Percentiles rank a stretch among this genome's conserved stretches.
These are phyloP conservation scores for Glycine latifolia DNA, from an alignment of 306 rosid genomes.

Conservation along the genomic window DNA sequence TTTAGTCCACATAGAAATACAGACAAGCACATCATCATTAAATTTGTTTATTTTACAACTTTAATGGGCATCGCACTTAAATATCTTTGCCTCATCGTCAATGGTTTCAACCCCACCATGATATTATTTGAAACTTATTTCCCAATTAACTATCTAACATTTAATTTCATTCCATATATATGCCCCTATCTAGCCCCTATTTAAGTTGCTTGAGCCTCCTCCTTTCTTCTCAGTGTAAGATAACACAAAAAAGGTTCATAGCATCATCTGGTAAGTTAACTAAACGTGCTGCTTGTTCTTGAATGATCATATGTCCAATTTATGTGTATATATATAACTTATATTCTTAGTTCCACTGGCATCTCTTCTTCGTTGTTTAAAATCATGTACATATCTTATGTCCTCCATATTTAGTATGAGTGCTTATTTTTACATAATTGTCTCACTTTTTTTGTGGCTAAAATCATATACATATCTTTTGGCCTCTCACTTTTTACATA, in stretches of 20 bases:
- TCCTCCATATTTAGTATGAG: not conserved
- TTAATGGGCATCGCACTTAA: constrained; percentile 57
- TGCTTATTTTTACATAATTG: not conserved
- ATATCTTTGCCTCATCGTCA: constrained; percentile 43
- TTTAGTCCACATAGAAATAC: constrained; percentile 38
- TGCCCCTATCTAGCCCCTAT: constrained; percentile 50
- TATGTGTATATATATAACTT: not conserved
- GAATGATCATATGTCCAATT: not conserved
- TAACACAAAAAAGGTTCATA: not conserved
- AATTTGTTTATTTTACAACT: constrained; percentile 5
- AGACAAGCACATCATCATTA: constrained; percentile 31
- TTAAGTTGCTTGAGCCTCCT: constrained; percentile 42
- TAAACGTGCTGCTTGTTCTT: not conserved
- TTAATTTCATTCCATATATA: constrained; percentile 18
- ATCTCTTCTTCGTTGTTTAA: no score
- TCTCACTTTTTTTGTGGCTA: no score
- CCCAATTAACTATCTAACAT: not conserved
- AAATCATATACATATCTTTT: no score
- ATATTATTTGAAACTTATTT: constrained; percentile 37
- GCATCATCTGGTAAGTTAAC: constrained; percentile 32
- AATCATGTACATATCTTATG: not conserved
- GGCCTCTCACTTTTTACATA: no score
- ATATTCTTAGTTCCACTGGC: not conserved
- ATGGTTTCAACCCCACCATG: constrained; percentile 55
- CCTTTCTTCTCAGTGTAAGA: constrained; percentile 9